These are phyloP conservation scores for Ogataea pignaliae DNA, from an alignment of 805 yeast species.

Conservation along the genomic window DNA sequence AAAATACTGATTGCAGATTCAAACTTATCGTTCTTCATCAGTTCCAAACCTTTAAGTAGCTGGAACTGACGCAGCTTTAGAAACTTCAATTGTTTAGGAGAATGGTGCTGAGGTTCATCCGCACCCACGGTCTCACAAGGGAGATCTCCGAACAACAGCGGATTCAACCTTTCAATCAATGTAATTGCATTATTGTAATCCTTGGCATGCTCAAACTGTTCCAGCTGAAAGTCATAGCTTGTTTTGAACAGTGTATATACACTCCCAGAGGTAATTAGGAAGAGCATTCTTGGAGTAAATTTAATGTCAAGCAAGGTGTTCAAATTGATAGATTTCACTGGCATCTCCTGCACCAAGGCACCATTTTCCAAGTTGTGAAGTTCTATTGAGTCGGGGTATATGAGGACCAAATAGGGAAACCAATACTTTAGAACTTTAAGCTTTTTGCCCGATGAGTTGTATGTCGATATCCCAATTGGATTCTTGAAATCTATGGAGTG, in stretches of 20 bases:
- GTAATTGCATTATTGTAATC: constrained; percentile 41
- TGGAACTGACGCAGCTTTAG: constrained; percentile 40
- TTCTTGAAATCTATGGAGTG: constrained; percentile 19
- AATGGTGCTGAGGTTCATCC: constrained; percentile 8
- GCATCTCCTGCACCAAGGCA: constrained; percentile 29
- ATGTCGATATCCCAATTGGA: constrained; percentile 12
- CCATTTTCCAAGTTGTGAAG: constrained; percentile 36
- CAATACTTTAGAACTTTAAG: constrained; percentile 28
- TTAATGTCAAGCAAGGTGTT: constrained; percentile 14
- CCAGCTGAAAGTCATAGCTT: constrained; percentile 31
- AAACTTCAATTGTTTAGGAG: constrained; percentile 28
- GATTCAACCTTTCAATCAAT: constrained; percentile 32
- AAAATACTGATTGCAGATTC: constrained; percentile 40
- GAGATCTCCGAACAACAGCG: constrained; percentile 16
- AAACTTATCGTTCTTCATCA: constrained; percentile 29
- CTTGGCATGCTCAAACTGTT: constrained; percentile 24
- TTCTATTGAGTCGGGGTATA: constrained; percentile 29
- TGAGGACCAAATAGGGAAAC: constrained; percentile 38
- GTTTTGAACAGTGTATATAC: constrained; percentile 25
- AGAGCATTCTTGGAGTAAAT: constrained; percentile 23
- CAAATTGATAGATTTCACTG: constrained; percentile 1
- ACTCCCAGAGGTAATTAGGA: constrained; percentile 25
- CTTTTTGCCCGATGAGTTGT: constrained; percentile 15
- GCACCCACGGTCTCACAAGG: not conserved
- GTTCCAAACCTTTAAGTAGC: constrained; percentile 33